Evolutionary conservation across 2,329 filamentous ascomycete species (phyloP).

Genomic region (Penicillium capsulatum): DNA sequence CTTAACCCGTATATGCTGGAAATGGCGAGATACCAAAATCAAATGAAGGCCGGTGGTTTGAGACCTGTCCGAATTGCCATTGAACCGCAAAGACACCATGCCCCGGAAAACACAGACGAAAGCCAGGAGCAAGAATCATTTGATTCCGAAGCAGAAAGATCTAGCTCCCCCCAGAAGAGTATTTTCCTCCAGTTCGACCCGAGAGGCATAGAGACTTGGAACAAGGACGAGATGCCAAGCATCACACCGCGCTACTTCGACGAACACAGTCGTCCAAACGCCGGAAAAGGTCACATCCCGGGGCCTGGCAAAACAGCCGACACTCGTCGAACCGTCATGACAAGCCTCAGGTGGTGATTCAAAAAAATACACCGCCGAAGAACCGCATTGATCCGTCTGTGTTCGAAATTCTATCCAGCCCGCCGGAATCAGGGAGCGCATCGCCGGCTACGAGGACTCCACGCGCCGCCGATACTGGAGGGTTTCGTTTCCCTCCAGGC

Average conservation of each 20-base stretch:
- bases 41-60: constrained; percentile 41
- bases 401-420: constrained; percentile 38
- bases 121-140: constrained; percentile 33
- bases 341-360: constrained; percentile 27
- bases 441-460: constrained; percentile 25
- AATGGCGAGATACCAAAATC: constrained; percentile 41
- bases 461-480: constrained; percentile 13
- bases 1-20: constrained; percentile 48
- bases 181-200: constrained; percentile 25
- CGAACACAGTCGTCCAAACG: constrained; percentile 31
- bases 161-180: constrained; percentile 32
- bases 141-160: constrained; percentile 29
- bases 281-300: constrained; percentile 30
- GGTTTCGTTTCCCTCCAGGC: constrained; percentile 38
- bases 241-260: constrained; percentile 4
- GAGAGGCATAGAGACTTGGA: constrained; percentile 9
- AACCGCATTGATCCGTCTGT: constrained; percentile 11
- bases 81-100: constrained; percentile 13
- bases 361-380: constrained; percentile 17
- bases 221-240: constrained; percentile 2
- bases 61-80: constrained; percentile 39
- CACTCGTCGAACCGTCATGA: constrained; percentile 7
- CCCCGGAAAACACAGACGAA: constrained; percentile 21
- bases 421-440: constrained; percentile 36
- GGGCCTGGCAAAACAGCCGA: constrained; percentile 7